Base-by-base conservation (phyloP, 2,329 filamentous ascomycete genomes). In the Neonectria sp. region DNA sequence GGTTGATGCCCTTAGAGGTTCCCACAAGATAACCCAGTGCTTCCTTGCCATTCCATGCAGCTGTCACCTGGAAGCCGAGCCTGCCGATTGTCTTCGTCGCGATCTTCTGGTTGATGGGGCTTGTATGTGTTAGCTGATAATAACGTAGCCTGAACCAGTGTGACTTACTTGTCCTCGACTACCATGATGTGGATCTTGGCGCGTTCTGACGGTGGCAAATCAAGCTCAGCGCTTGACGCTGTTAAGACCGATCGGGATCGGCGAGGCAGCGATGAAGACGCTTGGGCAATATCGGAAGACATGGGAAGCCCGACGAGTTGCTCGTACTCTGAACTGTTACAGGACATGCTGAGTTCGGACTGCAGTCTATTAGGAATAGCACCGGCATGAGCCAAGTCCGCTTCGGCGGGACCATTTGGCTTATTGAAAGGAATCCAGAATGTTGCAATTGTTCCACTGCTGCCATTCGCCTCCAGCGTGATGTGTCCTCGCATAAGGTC, bases 401-500 rank as follows among this genome's bases (percentile, higher is more conserved):
- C 82, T 11, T 84, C 73, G 29, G 80, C 78, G 0, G 80, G 75
- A 12, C 78, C 87, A 52, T 90, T 89, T 3, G 91, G 88, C 69
- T 93, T 94, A 74, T 89, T 90, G 82, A 95, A 95, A 0, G 92
- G 91, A 53, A 95, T 92, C 86, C 88, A 92, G 78, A 95, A 95
- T 0, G 87, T 91, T 3, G 91, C 92, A n/a, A 86, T 92, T 1
- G 93, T 95, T 4, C 93, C 93, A 11, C 83, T 82, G 2, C 91
- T 92, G 1, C 92, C 79, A 2, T 85, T 88, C 0, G 92, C 94
- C 58, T 93, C 86, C 0, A 95, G 82, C 0, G 84, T 86, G 68
- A 96, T 95, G n/a, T 87, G 82, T 7, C 93, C 93, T 65, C 89
- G 89, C 93, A 96, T 95, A 29, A 95, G 81, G 66, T 95, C 91